Base-by-base conservation (phyloP, 2,329 filamentous ascomycete species). In the Mycosphaerella sp. region DNA sequence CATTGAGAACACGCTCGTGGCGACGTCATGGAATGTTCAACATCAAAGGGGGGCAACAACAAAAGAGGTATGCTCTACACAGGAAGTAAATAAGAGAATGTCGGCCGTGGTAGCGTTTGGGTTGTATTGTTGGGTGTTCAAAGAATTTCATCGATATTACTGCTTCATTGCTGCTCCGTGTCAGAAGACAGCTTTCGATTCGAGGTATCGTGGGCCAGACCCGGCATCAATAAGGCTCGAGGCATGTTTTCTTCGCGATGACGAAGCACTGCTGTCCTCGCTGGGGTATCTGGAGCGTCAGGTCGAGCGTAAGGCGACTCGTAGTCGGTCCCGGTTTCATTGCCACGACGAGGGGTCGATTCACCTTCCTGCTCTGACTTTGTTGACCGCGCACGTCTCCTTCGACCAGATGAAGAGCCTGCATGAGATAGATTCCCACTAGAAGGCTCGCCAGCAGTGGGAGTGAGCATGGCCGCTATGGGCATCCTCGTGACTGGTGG, bases 401-500 rank as follows among this genome's bases (percentile, higher is more conserved):
- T 55, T 49, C 64, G 67, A 34, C 64, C 62, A 8, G 65, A 66
- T 2, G 64, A 66, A 4, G 62, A 62, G 37, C 63, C 62, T 36
- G 52, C 50, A n/a, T 52, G 50, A 7, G 63, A 62, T 28, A 59
- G 59, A 32, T 62, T 63, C n/a, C 56, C 59, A 14, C 58, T 61
- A 37, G 64, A 58, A 3, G 58, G 57, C 12, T 60, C 56, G 34
- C 49, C 52, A 35, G 57, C 58, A 13, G 58, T 60, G 1, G 65
- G 65, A 13, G 64, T 66, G n/a, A 64, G 53, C 46, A 67, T 64
- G 12, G 62, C 60, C n/a, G 65, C 64, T 40, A 67, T 67, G 7
- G 62, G 62, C 59, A 67, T 65, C n/a, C 63, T 59, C 12, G 62
- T 60, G 9, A 60, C 55, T 14, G 63, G 52, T 34, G 60, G 54